Conservation (phyloP, 768 basidiomycete genomes). For the Russula virescens region DNA sequence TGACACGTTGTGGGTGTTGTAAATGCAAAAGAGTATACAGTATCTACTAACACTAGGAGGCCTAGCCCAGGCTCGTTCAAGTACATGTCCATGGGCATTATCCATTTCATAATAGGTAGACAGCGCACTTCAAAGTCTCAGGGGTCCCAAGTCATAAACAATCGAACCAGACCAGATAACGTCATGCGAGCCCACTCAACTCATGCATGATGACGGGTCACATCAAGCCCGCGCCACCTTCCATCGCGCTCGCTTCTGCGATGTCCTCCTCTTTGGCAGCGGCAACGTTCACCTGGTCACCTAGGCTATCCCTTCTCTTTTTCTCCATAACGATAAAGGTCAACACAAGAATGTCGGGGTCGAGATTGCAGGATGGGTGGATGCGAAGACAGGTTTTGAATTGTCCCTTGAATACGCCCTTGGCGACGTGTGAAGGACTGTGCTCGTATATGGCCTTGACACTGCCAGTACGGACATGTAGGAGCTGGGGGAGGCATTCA, state of each 20-base stretch:
- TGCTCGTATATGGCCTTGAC: constrained; percentile 21
- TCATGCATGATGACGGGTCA: neutral
- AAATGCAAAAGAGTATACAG: too few relatives aligned
- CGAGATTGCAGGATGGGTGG: constrained; percentile 39
- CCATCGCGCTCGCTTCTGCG: constrained; percentile 26
- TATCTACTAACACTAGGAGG: too few relatives aligned
- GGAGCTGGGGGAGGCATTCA: constrained; percentile 7
- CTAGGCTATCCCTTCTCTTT: constrained; percentile 39
- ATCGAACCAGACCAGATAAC: too few relatives aligned
- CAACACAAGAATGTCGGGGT: constrained; percentile 48
- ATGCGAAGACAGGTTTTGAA: constrained; percentile 42
- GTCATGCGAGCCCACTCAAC: too few relatives aligned
- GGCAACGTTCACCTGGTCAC: constrained; percentile 23
- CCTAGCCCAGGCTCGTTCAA: too few relatives aligned
- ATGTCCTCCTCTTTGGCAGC: constrained; percentile 23
- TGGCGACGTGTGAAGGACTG: constrained; percentile 30
- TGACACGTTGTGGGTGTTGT: too few relatives aligned
- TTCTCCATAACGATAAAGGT: constrained; percentile 54
- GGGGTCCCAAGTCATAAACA: too few relatives aligned
- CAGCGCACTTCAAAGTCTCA: too few relatives aligned
- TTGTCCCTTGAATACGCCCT: constrained; percentile 46
- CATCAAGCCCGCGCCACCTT: constrained; percentile 25
- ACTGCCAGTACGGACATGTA: constrained; percentile 19
- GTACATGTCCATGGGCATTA: too few relatives aligned
- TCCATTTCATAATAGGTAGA: too few relatives aligned